phyloP scores from a whole-genome alignment of 257 asterid species.

The Vinca minor region DNA sequence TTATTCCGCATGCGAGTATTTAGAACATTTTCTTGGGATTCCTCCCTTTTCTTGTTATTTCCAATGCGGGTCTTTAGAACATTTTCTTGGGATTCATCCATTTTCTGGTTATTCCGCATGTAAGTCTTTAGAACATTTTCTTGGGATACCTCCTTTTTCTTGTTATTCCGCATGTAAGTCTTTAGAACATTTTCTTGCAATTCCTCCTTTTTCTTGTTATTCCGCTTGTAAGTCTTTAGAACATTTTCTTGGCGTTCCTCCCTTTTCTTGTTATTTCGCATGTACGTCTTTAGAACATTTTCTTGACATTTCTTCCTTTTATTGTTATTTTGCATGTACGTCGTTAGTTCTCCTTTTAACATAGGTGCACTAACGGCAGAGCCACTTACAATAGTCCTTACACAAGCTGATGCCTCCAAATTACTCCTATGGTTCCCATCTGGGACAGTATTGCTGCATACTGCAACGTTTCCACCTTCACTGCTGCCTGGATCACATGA shows the following conservation, averaged over 20 bases:
- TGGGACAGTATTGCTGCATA: constrained; percentile 16
- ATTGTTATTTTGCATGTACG: constrained; percentile 35
- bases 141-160: too few relatives aligned
- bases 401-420: constrained; percentile 5
- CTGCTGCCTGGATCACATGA: constrained; percentile 20
- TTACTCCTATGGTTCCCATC: constrained; percentile 19
- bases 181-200: too few relatives aligned
- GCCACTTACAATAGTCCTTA: constrained; percentile 8
- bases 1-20: constrained; percentile 33
- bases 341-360: constrained; percentile 15
- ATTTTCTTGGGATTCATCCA: too few relatives aligned
- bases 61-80: constrained; percentile 33
- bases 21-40: too few relatives aligned
- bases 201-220: too few relatives aligned
- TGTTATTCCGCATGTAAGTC: too few relatives aligned
- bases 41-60: constrained; percentile 34
- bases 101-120: too few relatives aligned
- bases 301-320: constrained; percentile 31
- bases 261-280: too few relatives aligned
- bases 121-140: too few relatives aligned
- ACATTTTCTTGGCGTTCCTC: too few relatives aligned
- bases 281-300: too few relatives aligned
- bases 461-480: constrained; percentile 28
- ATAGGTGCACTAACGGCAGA: constrained; percentile 13
- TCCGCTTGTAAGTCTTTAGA: too few relatives aligned